Conservation (phyloP, 345 rosid genomes). For the Lepidium aucheri region DNA sequence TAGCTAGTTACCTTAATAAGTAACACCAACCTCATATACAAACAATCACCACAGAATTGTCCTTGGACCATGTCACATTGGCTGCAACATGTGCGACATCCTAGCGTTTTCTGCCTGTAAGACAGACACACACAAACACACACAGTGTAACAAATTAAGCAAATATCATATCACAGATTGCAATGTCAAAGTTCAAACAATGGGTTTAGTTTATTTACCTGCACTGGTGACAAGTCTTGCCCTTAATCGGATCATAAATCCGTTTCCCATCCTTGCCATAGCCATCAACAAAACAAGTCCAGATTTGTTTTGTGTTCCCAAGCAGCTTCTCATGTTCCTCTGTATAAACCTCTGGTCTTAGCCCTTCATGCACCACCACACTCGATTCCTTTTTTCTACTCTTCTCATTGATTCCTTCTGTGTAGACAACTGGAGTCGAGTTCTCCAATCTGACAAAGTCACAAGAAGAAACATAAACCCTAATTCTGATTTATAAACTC, state of each 20-base stretch:
- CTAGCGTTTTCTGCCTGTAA: conserved; percentile 91
- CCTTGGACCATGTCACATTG: conserved; percentile 67
- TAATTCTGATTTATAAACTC: not conserved
- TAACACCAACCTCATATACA: conserved; percentile 59
- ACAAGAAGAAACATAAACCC: not conserved
- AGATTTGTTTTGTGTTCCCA: conserved; percentile 69
- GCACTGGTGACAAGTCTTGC: conserved; percentile 98
- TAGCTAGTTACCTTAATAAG: not conserved
- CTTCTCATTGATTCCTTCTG: conserved; percentile 33
- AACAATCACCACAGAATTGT: conserved; percentile 92
- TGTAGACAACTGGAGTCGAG: conserved; percentile 49
- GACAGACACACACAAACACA: not conserved
- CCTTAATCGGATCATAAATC: conserved; percentile 70
- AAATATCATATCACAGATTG: not conserved
- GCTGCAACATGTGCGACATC: conserved; percentile 63
- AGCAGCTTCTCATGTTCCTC: conserved; percentile 72
- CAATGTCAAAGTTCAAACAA: not conserved
- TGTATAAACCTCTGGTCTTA: conserved; percentile 58
- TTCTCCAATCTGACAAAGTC: conserved; percentile 51
- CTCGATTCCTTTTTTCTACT: not conserved
- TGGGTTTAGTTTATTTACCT: conserved; percentile 29
- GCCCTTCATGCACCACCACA: conserved; percentile 35
- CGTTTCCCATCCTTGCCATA: conserved; percentile 59
- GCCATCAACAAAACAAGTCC: conserved; percentile 81
- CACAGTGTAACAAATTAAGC: not conserved